phyloP scores from a whole-genome alignment of 805 yeast genomes.

The Starmerella davenportii region DNA sequence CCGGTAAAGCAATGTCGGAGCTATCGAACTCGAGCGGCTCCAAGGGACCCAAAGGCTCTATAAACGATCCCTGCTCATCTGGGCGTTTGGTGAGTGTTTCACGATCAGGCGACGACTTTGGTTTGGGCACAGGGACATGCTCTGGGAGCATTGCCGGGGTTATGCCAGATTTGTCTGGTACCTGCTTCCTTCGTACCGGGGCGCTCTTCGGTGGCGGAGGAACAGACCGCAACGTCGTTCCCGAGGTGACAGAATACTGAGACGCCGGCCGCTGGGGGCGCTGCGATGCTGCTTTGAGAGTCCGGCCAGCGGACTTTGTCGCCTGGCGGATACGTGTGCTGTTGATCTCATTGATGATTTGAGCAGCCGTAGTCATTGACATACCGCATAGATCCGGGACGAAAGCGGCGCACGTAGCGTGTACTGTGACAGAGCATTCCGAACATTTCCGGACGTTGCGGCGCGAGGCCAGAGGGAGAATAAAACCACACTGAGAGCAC shows the following conservation, averaged over 20 bases:
- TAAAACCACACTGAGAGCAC: slow-evolving; percentile 98
- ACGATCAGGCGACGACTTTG: no score
- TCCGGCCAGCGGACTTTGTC: slow-evolving; percentile 15
- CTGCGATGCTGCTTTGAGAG: background rate
- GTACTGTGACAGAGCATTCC: slow-evolving; percentile 85
- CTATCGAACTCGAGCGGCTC: background rate
- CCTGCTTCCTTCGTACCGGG: slow-evolving; percentile 14
- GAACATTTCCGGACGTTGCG: slow-evolving; percentile 83
- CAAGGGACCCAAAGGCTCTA: background rate
- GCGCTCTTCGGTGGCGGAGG: slow-evolving; percentile 9
- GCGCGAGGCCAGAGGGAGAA: slow-evolving; percentile 74
- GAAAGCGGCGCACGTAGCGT: slow-evolving; percentile 74
- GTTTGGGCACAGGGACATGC: no score
- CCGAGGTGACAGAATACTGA: background rate
- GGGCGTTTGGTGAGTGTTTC: background rate
- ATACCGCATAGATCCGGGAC: slow-evolving; percentile 98
- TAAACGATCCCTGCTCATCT: background rate
- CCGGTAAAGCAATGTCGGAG: background rate
- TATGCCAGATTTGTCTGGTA: slow-evolving; percentile 3
- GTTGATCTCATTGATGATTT: slow-evolving; percentile 67
- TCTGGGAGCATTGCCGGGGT: background rate
- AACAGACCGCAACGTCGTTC: background rate
- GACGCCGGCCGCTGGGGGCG: background rate
- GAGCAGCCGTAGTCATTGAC: slow-evolving; percentile 93
- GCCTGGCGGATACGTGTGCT: slow-evolving; percentile 26